These are phyloP conservation scores for Corinectria fuckeliana DNA, from an alignment of 2,329 filamentous ascomycete species.

Conservation along the genomic window DNA sequence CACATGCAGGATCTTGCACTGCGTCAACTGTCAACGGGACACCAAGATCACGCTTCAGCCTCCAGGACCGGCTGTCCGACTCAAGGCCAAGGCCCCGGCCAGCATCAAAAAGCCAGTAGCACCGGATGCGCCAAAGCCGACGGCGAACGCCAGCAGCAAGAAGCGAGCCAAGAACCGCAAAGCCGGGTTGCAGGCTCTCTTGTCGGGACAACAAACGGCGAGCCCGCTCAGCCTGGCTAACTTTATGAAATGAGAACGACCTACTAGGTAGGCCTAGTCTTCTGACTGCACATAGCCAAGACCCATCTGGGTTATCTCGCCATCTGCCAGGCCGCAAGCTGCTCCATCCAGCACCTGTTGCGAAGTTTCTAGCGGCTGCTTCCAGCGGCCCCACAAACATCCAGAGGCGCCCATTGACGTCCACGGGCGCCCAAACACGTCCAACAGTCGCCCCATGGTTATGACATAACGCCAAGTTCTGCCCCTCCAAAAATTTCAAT, in stretches of 20 bases:
- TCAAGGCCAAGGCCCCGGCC: constrained; percentile 21
- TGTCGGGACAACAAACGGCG: constrained; percentile 57
- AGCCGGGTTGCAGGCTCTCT: constrained; percentile 68
- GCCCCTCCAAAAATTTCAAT: constrained; percentile 44
- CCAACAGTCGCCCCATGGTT: constrained; percentile 4
- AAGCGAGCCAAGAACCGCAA: constrained; percentile 71
- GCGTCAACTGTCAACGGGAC: constrained; percentile 52
- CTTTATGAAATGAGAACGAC: constrained; percentile 57
- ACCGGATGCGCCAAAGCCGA: constrained; percentile 41
- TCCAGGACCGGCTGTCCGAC: constrained; percentile 42
- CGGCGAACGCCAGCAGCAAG: constrained; percentile 65
- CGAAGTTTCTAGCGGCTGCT: constrained; percentile 37
- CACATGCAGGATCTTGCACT: constrained; percentile 51
- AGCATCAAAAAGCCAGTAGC: constrained; percentile 28
- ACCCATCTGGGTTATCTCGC: constrained; percentile 17
- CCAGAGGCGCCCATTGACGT: constrained; percentile 6
- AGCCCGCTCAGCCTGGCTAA: constrained; percentile 60
- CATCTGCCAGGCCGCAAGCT: background rate
- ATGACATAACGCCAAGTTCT: constrained; percentile 42
- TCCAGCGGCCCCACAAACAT: background rate
- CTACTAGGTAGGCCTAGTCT: no score
- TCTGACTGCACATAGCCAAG: background rate
- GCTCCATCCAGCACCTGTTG: background rate
- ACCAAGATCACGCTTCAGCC: constrained; percentile 51
- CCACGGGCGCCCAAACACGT: constrained; percentile 1